Conservation (phyloP, 257 asterid species). For the Datura wrightii region DNA sequence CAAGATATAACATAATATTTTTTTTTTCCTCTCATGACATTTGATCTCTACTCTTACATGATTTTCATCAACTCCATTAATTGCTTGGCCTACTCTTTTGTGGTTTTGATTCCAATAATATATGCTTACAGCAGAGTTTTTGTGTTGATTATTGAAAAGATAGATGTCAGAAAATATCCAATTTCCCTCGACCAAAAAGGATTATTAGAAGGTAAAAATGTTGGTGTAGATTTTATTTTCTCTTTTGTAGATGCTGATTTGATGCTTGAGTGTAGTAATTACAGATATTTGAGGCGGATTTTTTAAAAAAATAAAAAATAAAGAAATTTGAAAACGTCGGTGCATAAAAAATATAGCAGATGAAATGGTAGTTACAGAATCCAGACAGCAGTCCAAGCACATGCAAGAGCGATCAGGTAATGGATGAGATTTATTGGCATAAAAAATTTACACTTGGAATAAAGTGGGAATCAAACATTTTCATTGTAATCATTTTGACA, state of each 20-base stretch:
- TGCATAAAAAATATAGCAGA: neutral
- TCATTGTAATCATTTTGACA: neutral
- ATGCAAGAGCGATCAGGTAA: neutral
- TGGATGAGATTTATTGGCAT: conserved; percentile 8
- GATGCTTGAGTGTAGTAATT: neutral
- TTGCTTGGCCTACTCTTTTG: neutral
- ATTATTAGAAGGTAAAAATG: neutral
- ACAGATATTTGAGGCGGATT: neutral
- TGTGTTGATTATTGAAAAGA: neutral
- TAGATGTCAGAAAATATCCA: neutral
- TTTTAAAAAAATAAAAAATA: neutral
- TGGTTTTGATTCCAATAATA: neutral
- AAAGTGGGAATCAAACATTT: neutral
- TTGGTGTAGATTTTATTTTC: neutral
- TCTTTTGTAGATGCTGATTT: neutral
- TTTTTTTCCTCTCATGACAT: neutral
- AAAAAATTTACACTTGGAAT: neutral
- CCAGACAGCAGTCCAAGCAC: conserved; percentile 9
- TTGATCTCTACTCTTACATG: neutral
- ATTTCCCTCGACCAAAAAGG: neutral
- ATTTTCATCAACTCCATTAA: neutral
- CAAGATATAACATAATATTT: neutral
- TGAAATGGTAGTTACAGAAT: neutral
- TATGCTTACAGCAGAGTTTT: neutral
- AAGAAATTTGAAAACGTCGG: neutral